Evolutionary conservation across 2,329 filamentous ascomycete genomes (phyloP).

Genomic region (Salinomyces thailandicus): DNA sequence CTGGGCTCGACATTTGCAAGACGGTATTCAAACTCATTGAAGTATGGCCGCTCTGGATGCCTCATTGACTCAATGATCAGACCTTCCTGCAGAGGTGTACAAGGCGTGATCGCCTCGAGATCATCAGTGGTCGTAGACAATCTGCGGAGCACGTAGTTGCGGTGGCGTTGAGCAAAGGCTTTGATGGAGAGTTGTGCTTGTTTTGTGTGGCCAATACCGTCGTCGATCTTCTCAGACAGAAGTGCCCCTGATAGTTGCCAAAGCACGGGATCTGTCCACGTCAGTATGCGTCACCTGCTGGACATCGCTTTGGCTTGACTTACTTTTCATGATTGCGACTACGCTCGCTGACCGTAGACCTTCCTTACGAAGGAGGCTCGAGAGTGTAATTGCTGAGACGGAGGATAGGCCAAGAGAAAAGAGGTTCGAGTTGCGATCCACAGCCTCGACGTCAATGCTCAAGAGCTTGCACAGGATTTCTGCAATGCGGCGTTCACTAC

Average conservation of each 20-base stretch:
- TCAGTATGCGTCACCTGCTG: not conserved
- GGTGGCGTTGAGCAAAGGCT: conserved; percentile 54
- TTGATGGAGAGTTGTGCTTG: conserved; percentile 44
- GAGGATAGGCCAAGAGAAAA: conserved; percentile 86
- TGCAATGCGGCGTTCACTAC: conserved; percentile 41
- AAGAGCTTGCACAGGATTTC: conserved; percentile 46
- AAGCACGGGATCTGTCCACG: not conserved
- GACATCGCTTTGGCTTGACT: not conserved
- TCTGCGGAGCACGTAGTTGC: conserved; percentile 40
- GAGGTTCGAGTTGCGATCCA: conserved; percentile 53
- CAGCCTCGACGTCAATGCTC: conserved; percentile 31
- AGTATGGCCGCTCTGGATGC: conserved; percentile 54
- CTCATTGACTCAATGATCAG: conserved; percentile 64
- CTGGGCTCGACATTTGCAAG: conserved; percentile 40
- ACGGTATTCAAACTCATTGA: conserved; percentile 60
- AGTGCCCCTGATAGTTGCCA: conserved; percentile 2
- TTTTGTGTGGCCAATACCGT: conserved; percentile 19
- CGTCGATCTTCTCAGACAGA: too few species aligned
- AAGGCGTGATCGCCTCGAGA: conserved; percentile 68
- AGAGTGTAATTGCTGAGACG: conserved; percentile 66
- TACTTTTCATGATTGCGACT: conserved; percentile 51
- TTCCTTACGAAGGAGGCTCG: conserved; percentile 50
- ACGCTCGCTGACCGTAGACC: conserved; percentile 54
- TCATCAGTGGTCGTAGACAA: conserved; percentile 42
- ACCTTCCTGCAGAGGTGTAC: conserved; percentile 76